Conservation (phyloP, 768 basidiomycete genomes). For the Termitomyces sp. region DNA sequence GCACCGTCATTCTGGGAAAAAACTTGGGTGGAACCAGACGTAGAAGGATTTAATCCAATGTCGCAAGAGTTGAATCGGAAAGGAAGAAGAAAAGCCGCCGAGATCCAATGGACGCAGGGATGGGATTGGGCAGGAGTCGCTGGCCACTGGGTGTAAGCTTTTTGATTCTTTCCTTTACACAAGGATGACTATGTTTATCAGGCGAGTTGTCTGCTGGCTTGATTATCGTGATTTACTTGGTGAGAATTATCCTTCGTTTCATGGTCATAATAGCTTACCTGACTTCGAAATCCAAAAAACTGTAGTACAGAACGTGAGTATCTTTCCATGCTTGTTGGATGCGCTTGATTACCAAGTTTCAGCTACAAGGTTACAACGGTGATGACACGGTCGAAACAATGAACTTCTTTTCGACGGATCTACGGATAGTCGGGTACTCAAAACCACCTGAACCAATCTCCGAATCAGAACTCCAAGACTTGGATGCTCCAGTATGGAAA, state of each 20-base stretch:
- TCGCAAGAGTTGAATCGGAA: slow-evolving; percentile 13
- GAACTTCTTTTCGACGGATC: slow-evolving; percentile 46
- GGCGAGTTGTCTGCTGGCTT: slow-evolving; percentile 54
- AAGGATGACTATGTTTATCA: slow-evolving; percentile 14
- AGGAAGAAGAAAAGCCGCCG: slow-evolving; percentile 11
- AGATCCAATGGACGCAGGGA: slow-evolving; percentile 22
- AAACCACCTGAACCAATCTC: slow-evolving; percentile 19
- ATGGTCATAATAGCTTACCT: too few species aligned
- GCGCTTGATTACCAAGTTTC: not conserved
- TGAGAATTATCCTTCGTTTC: slow-evolving; percentile 21
- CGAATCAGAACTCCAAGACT: slow-evolving; percentile 14
- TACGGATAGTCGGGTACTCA: slow-evolving; percentile 35
- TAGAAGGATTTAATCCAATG: not conserved
- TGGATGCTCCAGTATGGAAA: slow-evolving; percentile 22
- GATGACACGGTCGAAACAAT: slow-evolving; percentile 35
- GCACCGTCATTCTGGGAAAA: slow-evolving; percentile 34
- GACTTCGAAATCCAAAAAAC: not conserved
- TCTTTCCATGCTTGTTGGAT: not conserved
- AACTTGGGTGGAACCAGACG: not conserved
- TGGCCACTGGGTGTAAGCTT: slow-evolving; percentile 47
- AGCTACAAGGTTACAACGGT: slow-evolving; percentile 16
- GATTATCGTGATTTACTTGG: slow-evolving; percentile 50
- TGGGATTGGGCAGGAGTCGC: slow-evolving; percentile 59
- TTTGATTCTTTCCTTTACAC: not conserved
- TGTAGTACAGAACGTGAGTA: slow-evolving; percentile 33